Percentiles rank a stretch among this genome's conserved stretches.
These are phyloP conservation scores for Tetrahymena thermophila DNA, from an alignment of 73 alveolate genomes.

Conservation along the genomic window DNA sequence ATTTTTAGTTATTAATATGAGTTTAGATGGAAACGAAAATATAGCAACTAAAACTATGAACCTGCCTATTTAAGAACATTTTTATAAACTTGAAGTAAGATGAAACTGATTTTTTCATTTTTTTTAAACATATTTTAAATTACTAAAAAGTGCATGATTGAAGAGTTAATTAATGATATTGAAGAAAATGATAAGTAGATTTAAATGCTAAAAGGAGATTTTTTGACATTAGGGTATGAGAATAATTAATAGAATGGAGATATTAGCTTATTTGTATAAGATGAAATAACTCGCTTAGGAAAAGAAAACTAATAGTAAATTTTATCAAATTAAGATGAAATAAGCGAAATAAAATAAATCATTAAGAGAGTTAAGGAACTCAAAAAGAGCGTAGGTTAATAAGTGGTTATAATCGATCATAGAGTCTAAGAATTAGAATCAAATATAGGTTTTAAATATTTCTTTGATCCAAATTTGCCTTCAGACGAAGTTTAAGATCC, in stretches of 20 bases:
- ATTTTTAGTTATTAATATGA: background rate
- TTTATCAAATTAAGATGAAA: background rate
- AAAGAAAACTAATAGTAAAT: background rate
- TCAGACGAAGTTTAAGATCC: background rate
- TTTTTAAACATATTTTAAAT: background rate
- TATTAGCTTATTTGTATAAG: background rate
- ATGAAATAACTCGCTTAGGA: background rate
- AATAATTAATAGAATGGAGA: background rate
- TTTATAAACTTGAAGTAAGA: background rate
- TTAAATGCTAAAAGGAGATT: background rate
- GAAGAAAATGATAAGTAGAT: background rate
- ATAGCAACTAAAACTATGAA: background rate
- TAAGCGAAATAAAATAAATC: background rate
- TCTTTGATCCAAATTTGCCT: constrained; percentile 2
- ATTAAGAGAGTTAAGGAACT: background rate
- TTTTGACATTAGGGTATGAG: background rate
- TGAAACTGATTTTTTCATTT: background rate
- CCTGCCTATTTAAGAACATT: background rate
- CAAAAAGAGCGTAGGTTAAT: background rate
- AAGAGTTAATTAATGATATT: background rate
- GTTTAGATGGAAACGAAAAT: background rate
- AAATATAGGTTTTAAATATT: background rate
- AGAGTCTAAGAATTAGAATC: background rate
- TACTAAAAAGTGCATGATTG: background rate
- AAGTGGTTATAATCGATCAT: background rate